Conservation (phyloP, 2,329 filamentous ascomycete species). For the Aspergillus brunneoviolaceus region DNA sequence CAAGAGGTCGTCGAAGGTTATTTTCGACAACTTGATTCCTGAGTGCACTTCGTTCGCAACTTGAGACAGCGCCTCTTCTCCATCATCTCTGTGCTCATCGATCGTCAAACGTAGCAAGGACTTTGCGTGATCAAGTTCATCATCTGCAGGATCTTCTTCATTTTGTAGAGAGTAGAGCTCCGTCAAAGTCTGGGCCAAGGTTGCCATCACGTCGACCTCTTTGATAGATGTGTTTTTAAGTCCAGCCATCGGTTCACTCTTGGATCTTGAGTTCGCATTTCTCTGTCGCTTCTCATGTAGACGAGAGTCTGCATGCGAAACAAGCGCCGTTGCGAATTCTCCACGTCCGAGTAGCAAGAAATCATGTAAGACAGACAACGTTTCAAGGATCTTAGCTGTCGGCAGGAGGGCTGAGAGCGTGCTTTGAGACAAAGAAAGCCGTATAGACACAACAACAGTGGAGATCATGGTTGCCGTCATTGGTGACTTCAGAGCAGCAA, state of each 20-base stretch:
- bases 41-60: constrained; percentile 18
- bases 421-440: constrained; percentile 78
- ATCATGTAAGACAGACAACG: constrained; percentile 73
- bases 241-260: constrained; percentile 52
- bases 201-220: constrained; percentile 78
- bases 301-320: constrained; percentile 79
- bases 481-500: constrained; percentile 70
- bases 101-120: constrained; percentile 67
- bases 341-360: constrained; percentile 86
- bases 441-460: constrained; percentile 70
- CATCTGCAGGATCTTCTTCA: constrained; percentile 72
- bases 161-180: constrained; percentile 73
- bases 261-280: constrained; percentile 50
- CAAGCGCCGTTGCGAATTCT: constrained; percentile 86
- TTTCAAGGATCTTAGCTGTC: constrained; percentile 70
- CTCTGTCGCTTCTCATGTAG: constrained; percentile 71
- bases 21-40: constrained; percentile 41
- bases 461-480: constrained; percentile 71
- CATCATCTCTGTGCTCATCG: constrained; percentile 38
- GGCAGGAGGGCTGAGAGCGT: constrained; percentile 81
- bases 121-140: constrained; percentile 78
- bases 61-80: constrained; percentile 25
- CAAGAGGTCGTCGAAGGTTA: constrained; percentile 72
- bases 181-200: constrained; percentile 75
- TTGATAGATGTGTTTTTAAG: constrained; percentile 70